These are phyloP conservation scores for Theobroma cacao DNA, from an alignment of 345 rosid genomes.

Conservation along the genomic window DNA sequence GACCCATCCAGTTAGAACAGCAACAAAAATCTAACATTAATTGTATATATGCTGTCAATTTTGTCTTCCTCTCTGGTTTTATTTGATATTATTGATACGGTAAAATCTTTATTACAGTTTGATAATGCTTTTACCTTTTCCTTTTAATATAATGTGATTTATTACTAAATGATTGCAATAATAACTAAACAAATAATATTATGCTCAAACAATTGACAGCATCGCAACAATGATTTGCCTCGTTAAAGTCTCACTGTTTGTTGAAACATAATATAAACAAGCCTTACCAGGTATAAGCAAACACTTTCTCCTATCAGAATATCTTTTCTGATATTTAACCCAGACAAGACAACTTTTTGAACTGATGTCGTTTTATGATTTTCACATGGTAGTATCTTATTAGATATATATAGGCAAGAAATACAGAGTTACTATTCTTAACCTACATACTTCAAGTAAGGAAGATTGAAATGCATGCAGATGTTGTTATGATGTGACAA, in stretches of 20 bases:
- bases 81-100: neutral
- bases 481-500: neutral
- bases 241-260: neutral
- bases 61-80: neutral
- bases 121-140: neutral
- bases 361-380: neutral
- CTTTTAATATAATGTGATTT: neutral
- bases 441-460: neutral
- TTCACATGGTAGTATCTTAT: neutral
- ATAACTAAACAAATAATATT: neutral
- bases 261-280: neutral
- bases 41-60: neutral
- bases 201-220: neutral
- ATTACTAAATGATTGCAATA: neutral
- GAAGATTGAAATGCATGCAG: neutral
- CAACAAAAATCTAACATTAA: neutral
- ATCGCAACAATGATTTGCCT: neutral
- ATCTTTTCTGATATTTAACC: neutral
- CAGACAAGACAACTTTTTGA: neutral
- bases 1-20: neutral
- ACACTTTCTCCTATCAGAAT: neutral
- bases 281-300: neutral
- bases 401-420: neutral
- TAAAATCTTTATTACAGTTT: neutral
- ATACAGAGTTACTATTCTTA: neutral